Base-by-base conservation (phyloP, 2,329 filamentous ascomycete genomes). In the Aspergillus uvarum region DNA sequence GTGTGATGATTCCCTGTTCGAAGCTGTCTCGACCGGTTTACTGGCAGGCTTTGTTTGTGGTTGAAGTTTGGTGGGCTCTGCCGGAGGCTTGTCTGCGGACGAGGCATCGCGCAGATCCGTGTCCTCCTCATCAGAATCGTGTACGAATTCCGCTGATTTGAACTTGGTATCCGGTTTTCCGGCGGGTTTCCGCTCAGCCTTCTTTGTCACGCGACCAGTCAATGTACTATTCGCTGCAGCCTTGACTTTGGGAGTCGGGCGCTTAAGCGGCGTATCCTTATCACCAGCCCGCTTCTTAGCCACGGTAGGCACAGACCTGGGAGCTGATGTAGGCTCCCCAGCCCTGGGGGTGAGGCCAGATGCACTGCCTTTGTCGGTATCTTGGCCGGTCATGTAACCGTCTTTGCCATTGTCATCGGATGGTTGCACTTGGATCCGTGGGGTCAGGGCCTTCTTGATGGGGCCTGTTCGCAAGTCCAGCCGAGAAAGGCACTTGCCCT, bases 401-500 rank as follows among this genome's bases (percentile, higher is more conserved):
- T 75, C 74, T 54, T 74, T 73, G 22, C 70, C 65, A 35, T 65
- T 60, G 19, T 79, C 76, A 32, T 77, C 76, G 7, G 73, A 67
- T 4, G 70, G 62, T 29, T 77, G 72, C 14, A 75, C 66, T 51
- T 77, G 72, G 60, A 77, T 72, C 47, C 70, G 72, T n/a, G 77
- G 73, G 3, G 76, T 76, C 38, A 66, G 61, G 32, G 71, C 61
- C 60, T 77, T 77, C 60, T 76, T 73, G 21, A 74, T 70, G 7
- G 79, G 76, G 3, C 76, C 76, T 49, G 68, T 74, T 53, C 68
- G 70, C 42, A 87, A 78, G 60, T 86, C 82, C 60, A 87, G 79
- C 58, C 82, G 82, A 47, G 86, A 88, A 32, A 88, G 74, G 44
- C 81, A 79, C 63, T 83, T 87, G 52, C 86, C 86, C 68, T 87